Conservation (phyloP, 2,329 filamentous ascomycete genomes). For the Ciborinia camelliae region DNA sequence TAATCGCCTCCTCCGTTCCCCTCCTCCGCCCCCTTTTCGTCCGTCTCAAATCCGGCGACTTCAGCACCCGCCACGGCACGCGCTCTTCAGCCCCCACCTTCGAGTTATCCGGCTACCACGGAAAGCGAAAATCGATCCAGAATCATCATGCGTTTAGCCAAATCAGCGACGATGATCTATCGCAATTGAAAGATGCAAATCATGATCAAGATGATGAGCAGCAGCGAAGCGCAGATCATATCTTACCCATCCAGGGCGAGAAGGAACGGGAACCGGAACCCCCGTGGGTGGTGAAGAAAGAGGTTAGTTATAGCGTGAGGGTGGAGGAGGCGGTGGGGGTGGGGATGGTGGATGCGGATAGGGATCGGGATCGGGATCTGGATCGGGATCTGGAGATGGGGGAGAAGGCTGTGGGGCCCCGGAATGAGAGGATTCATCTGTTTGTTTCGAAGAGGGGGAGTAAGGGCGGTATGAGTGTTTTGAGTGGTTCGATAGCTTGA, state of each 20-base stretch:
- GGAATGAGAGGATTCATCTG: not conserved
- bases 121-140: not conserved
- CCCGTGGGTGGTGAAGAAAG: not conserved
- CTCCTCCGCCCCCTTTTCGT: constrained; percentile 25
- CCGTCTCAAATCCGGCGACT: not conserved
- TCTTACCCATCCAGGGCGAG: not conserved
- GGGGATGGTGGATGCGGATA: too few relatives aligned
- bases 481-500: not conserved
- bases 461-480: not conserved
- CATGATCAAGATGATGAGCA: not conserved
- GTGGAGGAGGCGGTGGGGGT: not conserved
- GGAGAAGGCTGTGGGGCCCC: too few relatives aligned
- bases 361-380: too few relatives aligned
- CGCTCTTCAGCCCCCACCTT: not conserved
- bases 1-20: constrained; percentile 25
- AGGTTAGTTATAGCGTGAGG: not conserved
- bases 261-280: not conserved
- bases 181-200: too few relatives aligned
- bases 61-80: not conserved
- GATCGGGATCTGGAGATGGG: not conserved
- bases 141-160: not conserved
- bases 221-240: not conserved
- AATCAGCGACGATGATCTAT: not conserved
- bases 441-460: not conserved
- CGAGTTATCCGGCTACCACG: not conserved